These are phyloP conservation scores for Glebionis coronaria DNA, from an alignment of 129 eudicot genomes.

Conservation along the genomic window DNA sequence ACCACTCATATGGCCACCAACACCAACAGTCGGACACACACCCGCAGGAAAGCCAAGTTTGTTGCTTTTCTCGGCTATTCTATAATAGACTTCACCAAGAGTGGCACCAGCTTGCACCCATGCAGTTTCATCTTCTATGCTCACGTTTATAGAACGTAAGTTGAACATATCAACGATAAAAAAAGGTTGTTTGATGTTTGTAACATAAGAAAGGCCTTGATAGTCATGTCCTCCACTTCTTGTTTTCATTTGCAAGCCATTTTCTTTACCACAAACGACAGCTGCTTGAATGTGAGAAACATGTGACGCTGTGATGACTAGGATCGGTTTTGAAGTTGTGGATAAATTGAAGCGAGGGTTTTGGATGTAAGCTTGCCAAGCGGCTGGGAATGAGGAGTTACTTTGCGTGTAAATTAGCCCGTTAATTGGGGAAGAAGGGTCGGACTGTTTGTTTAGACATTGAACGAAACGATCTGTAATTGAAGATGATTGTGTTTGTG, in stretches of 20 bases:
- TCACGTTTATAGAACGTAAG: constrained; percentile 21
- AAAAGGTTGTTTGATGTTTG: constrained; percentile 28
- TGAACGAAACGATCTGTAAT: constrained; percentile 22
- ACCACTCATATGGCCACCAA: constrained; percentile 50
- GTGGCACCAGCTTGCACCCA: constrained; percentile 51
- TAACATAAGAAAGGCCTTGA: constrained; percentile 44
- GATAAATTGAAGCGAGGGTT: constrained; percentile 38
- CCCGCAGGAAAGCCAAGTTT: constrained; percentile 44
- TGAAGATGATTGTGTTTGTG: constrained; percentile 23
- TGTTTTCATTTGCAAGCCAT: constrained; percentile 27
- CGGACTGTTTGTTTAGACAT: constrained; percentile 24
- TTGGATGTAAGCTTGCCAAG: constrained; percentile 30
- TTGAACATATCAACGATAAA: constrained; percentile 43
- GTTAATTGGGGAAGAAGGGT: constrained; percentile 28
- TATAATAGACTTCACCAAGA: constrained; percentile 45
- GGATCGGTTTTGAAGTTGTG: constrained; percentile 33
- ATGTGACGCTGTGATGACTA: constrained; percentile 34
- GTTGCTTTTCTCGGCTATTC: constrained; percentile 31
- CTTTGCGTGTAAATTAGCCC: constrained; percentile 24
- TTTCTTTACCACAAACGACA: constrained; percentile 23
- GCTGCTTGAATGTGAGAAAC: constrained; percentile 38
- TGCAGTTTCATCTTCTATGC: constrained; percentile 25
- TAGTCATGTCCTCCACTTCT: constrained; percentile 56
- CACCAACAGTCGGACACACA: constrained; percentile 50
- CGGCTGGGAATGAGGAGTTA: constrained; percentile 31